Evolutionary conservation across 129 eudicot genomes (phyloP), one percentile per base, ranked within the genome.

Genomic region (Deinandra increscens): DNA sequence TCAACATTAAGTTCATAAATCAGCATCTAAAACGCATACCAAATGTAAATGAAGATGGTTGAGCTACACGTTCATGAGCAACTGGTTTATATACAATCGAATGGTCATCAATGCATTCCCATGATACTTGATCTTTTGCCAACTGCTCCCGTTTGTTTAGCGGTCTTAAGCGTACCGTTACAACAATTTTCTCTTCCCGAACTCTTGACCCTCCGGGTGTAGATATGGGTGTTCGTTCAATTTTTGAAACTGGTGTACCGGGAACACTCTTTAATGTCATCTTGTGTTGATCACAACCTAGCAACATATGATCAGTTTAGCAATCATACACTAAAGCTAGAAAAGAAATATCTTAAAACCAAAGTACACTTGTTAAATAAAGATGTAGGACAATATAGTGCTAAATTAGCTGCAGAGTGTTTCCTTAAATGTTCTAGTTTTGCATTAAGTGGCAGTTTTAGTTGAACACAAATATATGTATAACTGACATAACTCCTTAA

Each of bases 141-240:
- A 72, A 44, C 49, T 79, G 97, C 71, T 94, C 99, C 75, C 93
- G 81, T 76, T 79, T 87, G 77, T 83, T 94, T 74, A 94, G 64
- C 14, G 99, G 99, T 79, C 99, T 81, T 39, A 94, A 84, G 23
- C 99, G 50, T 18, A 94, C 89, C 0, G 99, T 89, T 48, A 94
- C 99, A n/a, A 87, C 90, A 12, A 94, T 94, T 66, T 94, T 94
- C 77, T 94, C 99, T 82, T 94, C 99, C 43, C 79, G 82, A 5
- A 75, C 79, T 80, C 85, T 75, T 50, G 85, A 74, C 17, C 97
- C 97, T 11, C 98, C 97, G 7, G 95, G 96, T 3, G 96, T 89
- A 17, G 88, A 80, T 74, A 71, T 84, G 3, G 93, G 96, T 31
- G 94, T 86, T 73, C 88, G 79, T 22, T 91, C 94, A 13, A 84